Base-by-base conservation (phyloP, 352 stramenopile genomes). In the Globisporangium spinosum region DNA sequence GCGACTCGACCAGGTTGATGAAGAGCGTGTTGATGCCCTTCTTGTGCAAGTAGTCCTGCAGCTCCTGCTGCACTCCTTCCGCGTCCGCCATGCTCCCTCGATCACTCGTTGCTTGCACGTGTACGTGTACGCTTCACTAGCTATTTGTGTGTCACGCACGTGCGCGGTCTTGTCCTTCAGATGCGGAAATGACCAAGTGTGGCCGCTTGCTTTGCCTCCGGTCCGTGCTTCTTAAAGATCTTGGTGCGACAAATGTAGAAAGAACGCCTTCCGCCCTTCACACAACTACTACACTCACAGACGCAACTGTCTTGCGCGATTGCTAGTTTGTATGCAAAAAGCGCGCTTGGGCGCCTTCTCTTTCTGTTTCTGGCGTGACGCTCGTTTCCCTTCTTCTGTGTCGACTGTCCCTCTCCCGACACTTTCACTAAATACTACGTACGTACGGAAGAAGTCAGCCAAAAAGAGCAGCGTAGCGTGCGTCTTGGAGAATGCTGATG, bases 21-120 rank as follows among this genome's bases (percentile, higher is more conserved):
- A 97, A 97, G 49, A 97, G 84, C 68, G 85, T 94, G 77, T 97
- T 97, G 73, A 97, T 95, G 76, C 89, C 88, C 68, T 97, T 97
- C 75, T 93, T 90, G 72, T 95, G 86, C 65, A 97, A 65, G 68
- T 97, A 97, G 43, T 95, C 86, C 79, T 97, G 90, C 74, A 97
- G 81, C 72, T 97, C 90, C 68, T 96, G 87, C 69, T 97, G 90
- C 69, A 97, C 89, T 57, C 83, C 82, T 65, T 96, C 87, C 13
- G 85, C 89, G 77, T 96, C 87, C 60, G 89, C 70, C 89, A 96
- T 96, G 32, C 38, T 62, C 12, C 6, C 3, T 17, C 3, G 13
- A 23, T 45, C n/a, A 27, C 29, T 27, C 8, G 17, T 17, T 29
- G 29, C 29, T 32, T 32, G 29, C 29, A 32, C 29, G 29, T 32